Percentiles rank a stretch among this genome's conserved stretches.
Evolutionary conservation across 768 basidiomycete species (phyloP).

Genomic region (Phallus indusiatus): DNA sequence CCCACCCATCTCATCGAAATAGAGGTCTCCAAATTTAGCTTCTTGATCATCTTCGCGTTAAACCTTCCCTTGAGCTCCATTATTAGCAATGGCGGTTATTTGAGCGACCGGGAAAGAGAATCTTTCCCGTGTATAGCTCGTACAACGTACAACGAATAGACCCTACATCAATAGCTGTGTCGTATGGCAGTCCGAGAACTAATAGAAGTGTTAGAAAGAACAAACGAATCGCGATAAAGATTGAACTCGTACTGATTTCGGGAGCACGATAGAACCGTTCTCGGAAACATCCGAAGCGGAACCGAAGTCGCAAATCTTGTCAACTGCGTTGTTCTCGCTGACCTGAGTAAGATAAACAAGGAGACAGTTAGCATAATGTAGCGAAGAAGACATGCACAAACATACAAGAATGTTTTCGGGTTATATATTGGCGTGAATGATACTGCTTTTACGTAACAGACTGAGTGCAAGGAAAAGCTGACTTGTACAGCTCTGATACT

Average conservation of each 20-base stretch:
- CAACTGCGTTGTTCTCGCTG: conserved; percentile 84
- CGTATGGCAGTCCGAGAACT: conserved; percentile 96
- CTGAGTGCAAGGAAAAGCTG: conserved; percentile 88
- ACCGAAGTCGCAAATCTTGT: conserved; percentile 96
- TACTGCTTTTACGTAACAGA: conserved; percentile 76
- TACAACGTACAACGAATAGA: conserved; percentile 95
- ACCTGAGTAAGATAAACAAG: conserved; percentile 42
- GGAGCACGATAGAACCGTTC: conserved; percentile 97
- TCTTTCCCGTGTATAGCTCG: conserved; percentile 92
- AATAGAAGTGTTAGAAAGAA: neutral
- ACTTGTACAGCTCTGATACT: conserved; percentile 95
- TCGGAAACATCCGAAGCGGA: conserved; percentile 92
- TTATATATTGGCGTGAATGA: conserved; percentile 99
- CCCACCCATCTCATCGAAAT: conserved; percentile 88
- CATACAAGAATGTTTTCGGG: conserved; percentile 93
- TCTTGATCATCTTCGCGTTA: conserved; percentile 90
- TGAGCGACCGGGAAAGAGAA: conserved; percentile 90
- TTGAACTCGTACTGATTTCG: conserved; percentile 76
- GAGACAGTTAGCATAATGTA: neutral
- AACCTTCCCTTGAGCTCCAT: conserved; percentile 97
- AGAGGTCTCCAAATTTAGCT: conserved; percentile 82
- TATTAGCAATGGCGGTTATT: conserved; percentile 95
- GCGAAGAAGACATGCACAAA: conserved; percentile 15
- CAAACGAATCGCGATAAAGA: neutral
- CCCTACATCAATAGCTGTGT: conserved; percentile 91